These are phyloP conservation scores for Lycium ferocissimum DNA, from an alignment of 257 asterid genomes.

Conservation along the genomic window DNA sequence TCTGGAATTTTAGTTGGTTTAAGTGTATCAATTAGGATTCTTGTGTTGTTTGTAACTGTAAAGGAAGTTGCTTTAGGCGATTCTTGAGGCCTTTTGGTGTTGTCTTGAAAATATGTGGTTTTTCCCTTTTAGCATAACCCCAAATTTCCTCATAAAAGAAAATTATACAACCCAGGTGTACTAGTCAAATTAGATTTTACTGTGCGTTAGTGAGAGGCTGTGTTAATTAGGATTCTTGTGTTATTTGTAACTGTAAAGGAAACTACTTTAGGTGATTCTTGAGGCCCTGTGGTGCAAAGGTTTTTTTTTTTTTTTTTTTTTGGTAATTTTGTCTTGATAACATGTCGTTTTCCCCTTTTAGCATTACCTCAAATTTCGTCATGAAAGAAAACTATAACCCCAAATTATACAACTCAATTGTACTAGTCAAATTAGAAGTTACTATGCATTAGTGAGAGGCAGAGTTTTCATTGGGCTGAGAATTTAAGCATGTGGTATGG, in stretches of 20 bases:
- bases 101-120: not conserved
- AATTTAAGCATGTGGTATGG: not conserved
- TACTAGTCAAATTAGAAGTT: no score
- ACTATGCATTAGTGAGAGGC: no score
- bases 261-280: conserved; percentile 26
- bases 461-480: not conserved
- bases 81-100: not conserved
- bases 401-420: not conserved
- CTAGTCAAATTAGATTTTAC: not conserved
- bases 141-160: not conserved
- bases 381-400: not conserved
- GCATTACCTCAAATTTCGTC: not conserved
- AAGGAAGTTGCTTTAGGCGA: conserved; percentile 21
- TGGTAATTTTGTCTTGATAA: conserved; percentile 13
- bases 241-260: conserved; percentile 5
- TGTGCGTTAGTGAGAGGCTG: conserved; percentile 5
- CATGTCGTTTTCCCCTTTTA: not conserved
- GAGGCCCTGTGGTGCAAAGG: not conserved
- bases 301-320: conserved; percentile 7
- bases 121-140: not conserved
- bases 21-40: not conserved
- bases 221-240: not conserved
- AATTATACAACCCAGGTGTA: not conserved
- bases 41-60: conserved; percentile 20
- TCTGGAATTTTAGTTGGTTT: no score